phyloP scores from a whole-genome alignment of 441 rosid genomes.

The Adansonia grandidieri region DNA sequence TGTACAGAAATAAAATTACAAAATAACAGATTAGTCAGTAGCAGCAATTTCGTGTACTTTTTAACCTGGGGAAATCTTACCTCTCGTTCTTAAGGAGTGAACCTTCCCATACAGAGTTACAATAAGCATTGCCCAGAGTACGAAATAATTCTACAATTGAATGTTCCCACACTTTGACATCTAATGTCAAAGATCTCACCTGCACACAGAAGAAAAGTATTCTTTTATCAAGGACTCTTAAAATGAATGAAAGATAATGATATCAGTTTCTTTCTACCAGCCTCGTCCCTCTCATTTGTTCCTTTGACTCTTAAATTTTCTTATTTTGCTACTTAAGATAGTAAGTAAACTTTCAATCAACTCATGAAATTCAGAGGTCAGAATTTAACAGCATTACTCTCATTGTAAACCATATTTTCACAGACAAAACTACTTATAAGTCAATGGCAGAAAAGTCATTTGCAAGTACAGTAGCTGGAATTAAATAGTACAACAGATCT shows the following conservation, averaged over 20 bases:
- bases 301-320: conserved; percentile 9
- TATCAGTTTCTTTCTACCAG: conserved; percentile 16
- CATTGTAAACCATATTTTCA: background rate
- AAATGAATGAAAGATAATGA: conserved; percentile 24
- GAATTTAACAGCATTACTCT: background rate
- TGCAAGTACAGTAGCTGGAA: conserved; percentile 6
- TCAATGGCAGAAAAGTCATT: conserved; percentile 16
- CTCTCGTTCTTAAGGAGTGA: conserved; percentile 46
- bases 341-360: conserved; percentile 12
- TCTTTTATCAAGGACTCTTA: conserved; percentile 13
- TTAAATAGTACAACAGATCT: background rate
- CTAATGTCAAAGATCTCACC: conserved; percentile 90
- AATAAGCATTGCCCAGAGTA: conserved; percentile 75
- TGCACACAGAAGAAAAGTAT: conserved; percentile 41
- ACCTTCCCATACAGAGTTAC: conserved; percentile 93
- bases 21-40: conserved; percentile 13
- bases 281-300: background rate
- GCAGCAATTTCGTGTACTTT: background rate
- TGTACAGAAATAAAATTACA: conserved; percentile 15
- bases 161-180: conserved; percentile 97
- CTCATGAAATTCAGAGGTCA: background rate
- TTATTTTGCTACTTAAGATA: background rate
- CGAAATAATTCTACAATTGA: conserved; percentile 74
- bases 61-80: conserved; percentile 38
- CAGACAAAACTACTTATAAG: conserved; percentile 16